Conservation (phyloP, 148 eudicot species). For the Rhododendron griersonianum region DNA sequence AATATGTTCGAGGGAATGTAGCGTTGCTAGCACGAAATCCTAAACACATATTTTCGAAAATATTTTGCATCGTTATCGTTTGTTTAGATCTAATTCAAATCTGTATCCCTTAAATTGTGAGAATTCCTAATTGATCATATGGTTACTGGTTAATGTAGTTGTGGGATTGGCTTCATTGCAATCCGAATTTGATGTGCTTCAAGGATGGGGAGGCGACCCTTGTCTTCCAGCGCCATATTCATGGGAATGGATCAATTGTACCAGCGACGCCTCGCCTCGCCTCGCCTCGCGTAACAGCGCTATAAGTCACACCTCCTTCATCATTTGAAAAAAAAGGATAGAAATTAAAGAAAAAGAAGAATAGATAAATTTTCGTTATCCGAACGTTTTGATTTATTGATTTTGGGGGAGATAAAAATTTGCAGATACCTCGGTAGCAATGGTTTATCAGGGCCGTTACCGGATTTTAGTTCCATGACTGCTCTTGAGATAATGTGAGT, state of each 20-base stretch:
- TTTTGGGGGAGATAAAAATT: not conserved
- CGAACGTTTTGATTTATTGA: not conserved
- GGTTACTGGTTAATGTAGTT: conserved; percentile 11
- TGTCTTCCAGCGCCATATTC: conserved; percentile 44
- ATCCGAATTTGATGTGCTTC: conserved; percentile 19
- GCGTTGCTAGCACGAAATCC: no score
- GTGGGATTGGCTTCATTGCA: conserved; percentile 21
- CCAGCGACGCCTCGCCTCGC: conserved; percentile 19
- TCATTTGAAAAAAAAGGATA: not conserved
- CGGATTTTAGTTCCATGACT: conserved; percentile 43
- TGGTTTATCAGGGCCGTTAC: conserved; percentile 32
- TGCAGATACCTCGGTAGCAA: conserved; percentile 30
- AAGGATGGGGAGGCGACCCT: conserved; percentile 41
- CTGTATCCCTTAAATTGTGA: no score
- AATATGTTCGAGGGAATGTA: no score
- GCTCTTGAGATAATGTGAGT: conserved; percentile 41
- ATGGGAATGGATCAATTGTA: conserved; percentile 49
- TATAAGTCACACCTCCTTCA: conserved; percentile 16
- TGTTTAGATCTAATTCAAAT: no score
- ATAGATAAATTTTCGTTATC: not conserved
- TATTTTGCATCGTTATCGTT: no score
- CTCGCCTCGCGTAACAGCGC: conserved; percentile 31
- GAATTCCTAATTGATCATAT: not conserved
- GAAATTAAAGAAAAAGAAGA: not conserved
- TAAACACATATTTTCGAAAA: no score